Conservation (phyloP, 441 rosid species). For the Bocquillonia castaneifolia region DNA sequence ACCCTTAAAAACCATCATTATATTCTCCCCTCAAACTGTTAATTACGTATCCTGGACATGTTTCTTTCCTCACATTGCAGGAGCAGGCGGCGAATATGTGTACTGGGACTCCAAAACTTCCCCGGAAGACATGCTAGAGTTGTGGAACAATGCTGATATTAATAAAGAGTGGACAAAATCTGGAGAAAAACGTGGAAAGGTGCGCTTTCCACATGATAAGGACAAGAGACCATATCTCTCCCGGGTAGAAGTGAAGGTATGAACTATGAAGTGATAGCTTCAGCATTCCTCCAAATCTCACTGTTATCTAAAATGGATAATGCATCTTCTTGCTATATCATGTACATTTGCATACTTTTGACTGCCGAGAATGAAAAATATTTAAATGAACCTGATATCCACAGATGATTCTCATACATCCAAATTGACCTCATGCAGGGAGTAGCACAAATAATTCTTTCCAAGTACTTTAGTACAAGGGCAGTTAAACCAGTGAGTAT, state of each 20-base stretch:
- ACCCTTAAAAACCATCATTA: not conserved
- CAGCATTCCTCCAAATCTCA: constrained; percentile 3
- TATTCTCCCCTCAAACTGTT: not conserved
- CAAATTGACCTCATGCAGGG: constrained; percentile 44
- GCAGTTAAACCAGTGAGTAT: constrained; percentile 67
- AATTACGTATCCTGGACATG: constrained; percentile 5
- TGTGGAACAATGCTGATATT: constrained; percentile 74
- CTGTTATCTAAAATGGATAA: not conserved
- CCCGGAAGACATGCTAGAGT: constrained; percentile 77
- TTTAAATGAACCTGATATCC: not conserved
- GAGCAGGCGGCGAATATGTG: constrained; percentile 38
- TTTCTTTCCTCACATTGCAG: constrained; percentile 18
- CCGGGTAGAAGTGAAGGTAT: constrained; percentile 71
- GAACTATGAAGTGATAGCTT: not conserved
- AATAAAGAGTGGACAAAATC: constrained; percentile 75
- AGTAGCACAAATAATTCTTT: constrained; percentile 69
- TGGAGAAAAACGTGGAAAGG: constrained; percentile 59
- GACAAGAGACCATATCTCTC: constrained; percentile 68
- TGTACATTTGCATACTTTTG: not conserved
- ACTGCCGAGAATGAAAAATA: not conserved
- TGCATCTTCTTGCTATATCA: too few relatives aligned
- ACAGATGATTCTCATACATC: constrained; percentile 3
- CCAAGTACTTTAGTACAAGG: constrained; percentile 67
- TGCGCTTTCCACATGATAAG: constrained; percentile 66
- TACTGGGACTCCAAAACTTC: constrained; percentile 69